Evolutionary conservation across 2,329 filamentous ascomycete species (phyloP).

Genomic region (Colletotrichum horii): DNA sequence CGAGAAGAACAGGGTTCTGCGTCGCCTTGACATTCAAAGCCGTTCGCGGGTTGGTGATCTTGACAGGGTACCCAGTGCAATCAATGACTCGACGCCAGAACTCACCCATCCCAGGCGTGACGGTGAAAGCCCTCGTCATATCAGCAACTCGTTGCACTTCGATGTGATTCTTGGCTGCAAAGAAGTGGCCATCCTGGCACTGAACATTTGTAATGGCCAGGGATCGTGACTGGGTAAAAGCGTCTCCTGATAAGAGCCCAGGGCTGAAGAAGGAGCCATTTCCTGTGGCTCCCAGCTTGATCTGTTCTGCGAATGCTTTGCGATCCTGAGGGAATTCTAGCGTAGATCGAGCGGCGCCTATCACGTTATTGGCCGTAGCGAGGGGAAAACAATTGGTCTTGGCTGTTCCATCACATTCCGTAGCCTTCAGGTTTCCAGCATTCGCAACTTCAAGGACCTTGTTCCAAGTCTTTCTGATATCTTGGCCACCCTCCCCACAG

Average conservation of each 20-base stretch:
- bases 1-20: neutral
- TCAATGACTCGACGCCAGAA: constrained; percentile 15
- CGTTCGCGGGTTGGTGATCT: constrained; percentile 7
- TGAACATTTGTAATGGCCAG: constrained; percentile 6
- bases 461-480: constrained; percentile 5
- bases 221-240: neutral
- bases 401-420: constrained; percentile 6
- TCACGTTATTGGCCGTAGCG: neutral
- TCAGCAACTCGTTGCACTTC: constrained; percentile 5
- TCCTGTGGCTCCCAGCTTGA: neutral
- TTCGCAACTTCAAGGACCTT: neutral
- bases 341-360: neutral
- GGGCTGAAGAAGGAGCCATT: neutral
- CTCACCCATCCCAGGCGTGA: constrained; percentile 2
- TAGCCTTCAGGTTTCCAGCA: neutral
- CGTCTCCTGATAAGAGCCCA: neutral
- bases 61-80: constrained; percentile 13
- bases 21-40: neutral
- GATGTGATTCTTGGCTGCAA: constrained; percentile 1
- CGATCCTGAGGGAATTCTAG: neutral
- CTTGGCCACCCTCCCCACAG: neutral
- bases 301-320: neutral
- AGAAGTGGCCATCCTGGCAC: constrained; percentile 13
- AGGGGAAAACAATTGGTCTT: neutral
- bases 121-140: neutral